Base-by-base conservation (phyloP, 352 stramenopile genomes). In the Phytophthora agathidicida region DNA sequence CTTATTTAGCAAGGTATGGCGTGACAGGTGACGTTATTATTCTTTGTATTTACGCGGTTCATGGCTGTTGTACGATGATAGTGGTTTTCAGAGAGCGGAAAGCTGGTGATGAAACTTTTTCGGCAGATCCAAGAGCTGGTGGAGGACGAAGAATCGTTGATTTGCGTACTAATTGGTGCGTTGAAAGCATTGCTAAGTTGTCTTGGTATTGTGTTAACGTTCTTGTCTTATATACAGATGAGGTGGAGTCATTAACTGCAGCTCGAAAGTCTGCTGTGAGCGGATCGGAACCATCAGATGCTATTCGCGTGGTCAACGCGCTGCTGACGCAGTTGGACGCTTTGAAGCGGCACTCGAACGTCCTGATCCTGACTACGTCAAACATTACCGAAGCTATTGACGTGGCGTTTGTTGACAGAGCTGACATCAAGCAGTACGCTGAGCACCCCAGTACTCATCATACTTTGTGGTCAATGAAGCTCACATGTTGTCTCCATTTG, bases 81-180 rank as follows among this genome's bases (percentile, higher is more conserved):
- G 76, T 98, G 94, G 94, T 98, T 98, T 72, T 97, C 86, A 14
- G 94, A 98, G 61, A 97, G 86, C 39, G 94, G 93, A 14, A 98
- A 98, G 67, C 80, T 98, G 8, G 88, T 98, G 20, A 91, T 89
- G 69, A 91, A 94, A 52, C 77, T 98, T 7, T 98, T 98, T 57
- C 74, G 83, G 5, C 83, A 97, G 61, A 94, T 98, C 30, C 74
- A 91, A 44, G 91, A 98, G 35, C 77, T 98, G 32, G 79, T 97
- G 3, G 81, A 97, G 45, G 88, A 96, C 60, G 75, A 92, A 16
- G 80, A 96, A 20, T 64, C 73, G n/a, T 71, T 98, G 2, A 75
- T 98, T 28, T 97, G 77, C 63, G 89, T 98, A 11, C 62, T 98
- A 13, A 96, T 98, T 51, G 86, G 81, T 91, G 41, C 36, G 71